Percentiles rank a stretch among this genome's conserved stretches.
Evolutionary conservation across 1,139 yeast genomes (phyloP).

Genomic region (Candida neerlandica): DNA sequence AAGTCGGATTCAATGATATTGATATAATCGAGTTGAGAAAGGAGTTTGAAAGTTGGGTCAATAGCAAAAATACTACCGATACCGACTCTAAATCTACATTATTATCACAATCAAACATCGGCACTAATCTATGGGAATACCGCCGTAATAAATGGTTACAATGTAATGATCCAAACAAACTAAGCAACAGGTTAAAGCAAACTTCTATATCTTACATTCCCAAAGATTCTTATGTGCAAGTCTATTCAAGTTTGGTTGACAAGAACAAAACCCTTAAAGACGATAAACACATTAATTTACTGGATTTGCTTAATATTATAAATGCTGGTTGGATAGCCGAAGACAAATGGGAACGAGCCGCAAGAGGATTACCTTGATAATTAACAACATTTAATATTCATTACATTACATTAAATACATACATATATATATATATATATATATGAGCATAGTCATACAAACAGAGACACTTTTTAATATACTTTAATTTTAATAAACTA

Average conservation of each 20-base stretch:
- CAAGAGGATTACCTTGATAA: constrained; percentile 40
- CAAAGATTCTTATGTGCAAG: constrained; percentile 52
- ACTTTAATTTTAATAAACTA: neutral
- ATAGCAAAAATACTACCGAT: constrained; percentile 10
- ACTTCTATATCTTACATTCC: constrained; percentile 43
- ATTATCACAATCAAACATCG: constrained; percentile 28
- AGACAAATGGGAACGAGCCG: constrained; percentile 65
- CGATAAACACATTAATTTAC: constrained; percentile 56
- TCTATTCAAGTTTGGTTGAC: constrained; percentile 60
- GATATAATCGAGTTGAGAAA: constrained; percentile 31
- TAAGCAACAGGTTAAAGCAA: constrained; percentile 21
- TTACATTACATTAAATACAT: neutral
- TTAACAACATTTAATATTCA: neutral
- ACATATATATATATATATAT: neutral
- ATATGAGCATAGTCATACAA: neutral
- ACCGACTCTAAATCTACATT: constrained; percentile 17
- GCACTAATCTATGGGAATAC: constrained; percentile 59
- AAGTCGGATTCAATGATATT: constrained; percentile 25
- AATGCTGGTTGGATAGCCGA: constrained; percentile 72
- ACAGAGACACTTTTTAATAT: neutral
- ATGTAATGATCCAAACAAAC: constrained; percentile 18
- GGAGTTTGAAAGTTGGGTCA: constrained; percentile 23
- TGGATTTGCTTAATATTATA: constrained; percentile 60
- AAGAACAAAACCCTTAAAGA: constrained; percentile 55
- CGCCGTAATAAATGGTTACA: constrained; percentile 62